These are phyloP conservation scores for Dictyostelium intermedium DNA, from an alignment of 78 protist species.

Conservation along the genomic window DNA sequence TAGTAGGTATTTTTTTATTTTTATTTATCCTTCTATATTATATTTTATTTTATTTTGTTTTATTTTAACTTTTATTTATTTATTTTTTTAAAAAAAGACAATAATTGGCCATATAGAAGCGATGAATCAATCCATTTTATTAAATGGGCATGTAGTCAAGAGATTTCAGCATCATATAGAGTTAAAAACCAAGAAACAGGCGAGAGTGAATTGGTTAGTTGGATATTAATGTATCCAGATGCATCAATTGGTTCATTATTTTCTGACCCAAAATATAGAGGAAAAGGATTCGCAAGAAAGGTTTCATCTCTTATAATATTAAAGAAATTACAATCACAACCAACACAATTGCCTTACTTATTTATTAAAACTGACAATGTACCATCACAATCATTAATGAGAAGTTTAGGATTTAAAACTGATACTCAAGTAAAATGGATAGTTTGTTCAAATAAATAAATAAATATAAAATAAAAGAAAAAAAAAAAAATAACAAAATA, in stretches of 20 bases:
- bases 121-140: not conserved
- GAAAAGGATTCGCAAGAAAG: constrained; percentile 9
- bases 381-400: not conserved
- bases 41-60: not conserved
- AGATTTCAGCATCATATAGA: constrained; percentile 10
- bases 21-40: not conserved
- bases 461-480: not conserved
- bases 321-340: not conserved
- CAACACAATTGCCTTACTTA: not conserved
- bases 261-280: not conserved
- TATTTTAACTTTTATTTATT: no score
- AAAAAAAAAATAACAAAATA: no score
- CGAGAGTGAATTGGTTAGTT: not conserved
- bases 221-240: constrained; percentile 31
- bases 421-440: not conserved
- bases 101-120: not conserved
- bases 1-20: not conserved
- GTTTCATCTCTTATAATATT: not conserved
- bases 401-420: not conserved
- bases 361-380: not conserved
- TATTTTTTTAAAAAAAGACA: not conserved
- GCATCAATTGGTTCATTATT: constrained; percentile 4
- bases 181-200: not conserved
- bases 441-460: not conserved
- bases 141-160: not conserved